phyloP scores from a whole-genome alignment of 2,329 filamentous ascomycete genomes.

The Fusarium sp. region DNA sequence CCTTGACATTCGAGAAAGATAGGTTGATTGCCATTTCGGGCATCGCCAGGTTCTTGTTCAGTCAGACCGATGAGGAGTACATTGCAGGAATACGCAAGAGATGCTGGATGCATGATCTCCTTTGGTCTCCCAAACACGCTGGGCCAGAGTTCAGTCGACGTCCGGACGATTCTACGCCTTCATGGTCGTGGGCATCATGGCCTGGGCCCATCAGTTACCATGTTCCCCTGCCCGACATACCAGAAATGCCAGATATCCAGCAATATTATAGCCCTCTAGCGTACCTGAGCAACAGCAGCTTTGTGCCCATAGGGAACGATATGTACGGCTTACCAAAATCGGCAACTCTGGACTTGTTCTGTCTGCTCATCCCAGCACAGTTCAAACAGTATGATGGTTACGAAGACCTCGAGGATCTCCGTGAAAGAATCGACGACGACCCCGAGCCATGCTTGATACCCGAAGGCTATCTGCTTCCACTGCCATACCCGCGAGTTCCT shows the following conservation, averaged over 20 bases:
- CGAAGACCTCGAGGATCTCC: too few relatives aligned
- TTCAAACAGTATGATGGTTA: too few relatives aligned
- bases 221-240: not conserved
- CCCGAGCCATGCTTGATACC: not conserved
- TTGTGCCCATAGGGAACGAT: not conserved
- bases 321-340: not conserved
- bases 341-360: not conserved
- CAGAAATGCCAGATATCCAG: not conserved
- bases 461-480: not conserved
- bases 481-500: fast-evolving
- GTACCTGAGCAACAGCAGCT: not conserved
- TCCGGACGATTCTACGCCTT: not conserved
- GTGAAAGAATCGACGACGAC: not conserved
- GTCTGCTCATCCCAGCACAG: not conserved
- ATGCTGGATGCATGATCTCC: not conserved
- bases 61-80: not conserved
- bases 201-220: not conserved
- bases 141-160: not conserved
- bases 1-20: not conserved
- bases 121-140: not conserved
- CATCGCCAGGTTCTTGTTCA: not conserved
- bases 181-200: constrained; percentile 2
- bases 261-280: not conserved
- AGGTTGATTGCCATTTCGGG: constrained; percentile 2
- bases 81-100: not conserved